Evolutionary conservation across 2,329 filamentous ascomycete genomes (phyloP).

Genomic region (Diaporthe helianthi): DNA sequence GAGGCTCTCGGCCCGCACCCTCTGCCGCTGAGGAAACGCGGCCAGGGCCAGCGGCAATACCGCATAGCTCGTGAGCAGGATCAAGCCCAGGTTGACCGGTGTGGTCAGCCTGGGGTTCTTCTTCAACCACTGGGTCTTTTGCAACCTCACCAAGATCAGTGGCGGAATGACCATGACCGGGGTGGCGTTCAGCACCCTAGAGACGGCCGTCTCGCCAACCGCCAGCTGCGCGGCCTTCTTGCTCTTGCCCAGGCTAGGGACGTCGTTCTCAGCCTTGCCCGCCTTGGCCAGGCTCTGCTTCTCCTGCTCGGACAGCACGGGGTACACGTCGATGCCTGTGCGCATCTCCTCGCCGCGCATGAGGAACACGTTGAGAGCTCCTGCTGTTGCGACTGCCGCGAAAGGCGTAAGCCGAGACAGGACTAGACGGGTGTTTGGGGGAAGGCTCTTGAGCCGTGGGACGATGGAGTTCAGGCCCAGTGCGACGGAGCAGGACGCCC

Average conservation of each 20-base stretch:
- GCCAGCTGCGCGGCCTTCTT: constrained; percentile 87
- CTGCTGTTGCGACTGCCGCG: constrained; percentile 90
- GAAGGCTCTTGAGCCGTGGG: constrained; percentile 78
- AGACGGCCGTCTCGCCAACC: constrained; percentile 90
- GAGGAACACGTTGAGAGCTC: constrained; percentile 92
- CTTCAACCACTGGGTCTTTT: constrained; percentile 83
- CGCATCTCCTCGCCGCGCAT: constrained; percentile 98
- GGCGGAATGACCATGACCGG: constrained; percentile 98
- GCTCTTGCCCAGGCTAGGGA: constrained; percentile 81
- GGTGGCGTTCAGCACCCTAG: constrained; percentile 89
- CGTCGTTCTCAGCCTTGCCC: constrained; percentile 69
- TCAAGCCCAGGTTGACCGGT: constrained; percentile 86
- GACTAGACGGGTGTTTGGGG: constrained; percentile 76
- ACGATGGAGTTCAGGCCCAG: constrained; percentile 91
- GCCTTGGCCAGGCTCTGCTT: constrained; percentile 62
- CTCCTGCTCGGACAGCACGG: constrained; percentile 75
- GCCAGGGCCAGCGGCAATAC: constrained; percentile 89
- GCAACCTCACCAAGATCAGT: constrained; percentile 81
- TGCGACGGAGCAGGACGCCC: constrained; percentile 91
- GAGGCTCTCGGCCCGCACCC: constrained; percentile 74
- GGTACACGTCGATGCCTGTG: constrained; percentile 90
- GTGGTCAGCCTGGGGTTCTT: constrained; percentile 76
- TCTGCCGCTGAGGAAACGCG: constrained; percentile 91
- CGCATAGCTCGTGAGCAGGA: constrained; percentile 84
- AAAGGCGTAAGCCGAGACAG: constrained; percentile 92